Evolutionary conservation across 306 rosid genomes (phyloP), one percentile per base, ranked within the genome.

Genomic region (Hippophae gyantsensis): DNA sequence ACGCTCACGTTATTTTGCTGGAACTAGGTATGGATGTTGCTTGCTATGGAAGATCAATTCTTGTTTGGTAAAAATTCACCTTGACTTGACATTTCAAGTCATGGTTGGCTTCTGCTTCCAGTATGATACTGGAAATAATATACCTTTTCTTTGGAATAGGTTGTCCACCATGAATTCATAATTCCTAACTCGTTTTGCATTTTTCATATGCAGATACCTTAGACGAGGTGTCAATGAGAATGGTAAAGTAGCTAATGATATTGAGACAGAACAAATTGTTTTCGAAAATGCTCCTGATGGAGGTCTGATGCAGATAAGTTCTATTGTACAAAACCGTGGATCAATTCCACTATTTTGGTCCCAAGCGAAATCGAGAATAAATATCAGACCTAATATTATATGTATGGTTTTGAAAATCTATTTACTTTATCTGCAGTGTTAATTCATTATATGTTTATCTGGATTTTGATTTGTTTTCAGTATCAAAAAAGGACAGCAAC

Each of bases 311-410:
- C 90, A 79, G 72, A 88, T 93, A 75, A 93, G 90, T 81, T 93
- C 99, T 8, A 81, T 86, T 56, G 97, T 93, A 62, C 97, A 93
- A 72, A 81, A 75, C 60, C 80, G 99, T 66, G 99, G 97, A 56
- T 93, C 99, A 42, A 93, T 93, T 71, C 99, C 99, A 67, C 94
- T 93, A 41, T 93, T 88, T 75, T 93, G 99, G 99, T 84, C 97
- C 63, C 97, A 93, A 63, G 95, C 86, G 67, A 76, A 97, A 63
- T 88, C 99, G n/a, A 81, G 74, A 9, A 68, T 93, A 77, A 80
- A 84, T 67, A 73, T 89, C 43, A 88, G 83, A 78, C 99, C 97
- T 42, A 89, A 84, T 69, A 93, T 93, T 62, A 86, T 75, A 82
- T 74, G 97, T 93, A 88, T 18, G 89, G 60, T 73, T 25, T 43